phyloP scores from a whole-genome alignment of 768 basidiomycete genomes.

The Podaxis sp. region DNA sequence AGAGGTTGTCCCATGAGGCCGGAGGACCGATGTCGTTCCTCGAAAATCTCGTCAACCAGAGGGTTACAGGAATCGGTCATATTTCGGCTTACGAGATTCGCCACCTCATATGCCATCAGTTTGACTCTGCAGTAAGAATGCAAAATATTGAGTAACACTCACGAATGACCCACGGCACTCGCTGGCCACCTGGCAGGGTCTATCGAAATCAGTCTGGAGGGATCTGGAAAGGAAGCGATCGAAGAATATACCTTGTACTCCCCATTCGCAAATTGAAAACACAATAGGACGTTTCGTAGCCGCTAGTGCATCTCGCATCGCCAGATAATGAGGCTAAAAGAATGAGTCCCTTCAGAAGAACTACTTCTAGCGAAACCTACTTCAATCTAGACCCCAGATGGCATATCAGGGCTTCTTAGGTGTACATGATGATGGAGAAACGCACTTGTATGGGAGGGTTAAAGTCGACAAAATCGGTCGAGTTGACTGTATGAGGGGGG shows the following conservation, averaged over 20 bases:
- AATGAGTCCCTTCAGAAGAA: neutral
- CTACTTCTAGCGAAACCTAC: constrained; percentile 18
- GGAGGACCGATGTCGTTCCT: constrained; percentile 50
- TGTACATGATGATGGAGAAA: neutral
- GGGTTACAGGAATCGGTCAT: neutral
- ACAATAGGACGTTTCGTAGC: constrained; percentile 45
- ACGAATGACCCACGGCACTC: constrained; percentile 45
- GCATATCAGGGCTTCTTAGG: neutral
- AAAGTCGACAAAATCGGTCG: constrained; percentile 44
- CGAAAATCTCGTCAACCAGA: neutral
- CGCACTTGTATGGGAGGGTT: constrained; percentile 37
- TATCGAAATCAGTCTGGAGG: constrained; percentile 7
- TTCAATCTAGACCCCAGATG: constrained; percentile 28
- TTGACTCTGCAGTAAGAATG: neutral
- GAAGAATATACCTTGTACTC: constrained; percentile 37
- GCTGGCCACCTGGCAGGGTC: constrained; percentile 53
- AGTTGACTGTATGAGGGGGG: constrained; percentile 25
- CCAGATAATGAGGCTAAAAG: constrained; percentile 36
- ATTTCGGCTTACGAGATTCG: constrained; percentile 38
- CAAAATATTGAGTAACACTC: constrained; percentile 11
- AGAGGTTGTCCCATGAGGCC: constrained; percentile 43
- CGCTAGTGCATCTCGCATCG: constrained; percentile 46
- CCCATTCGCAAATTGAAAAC: constrained; percentile 51
- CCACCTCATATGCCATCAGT: constrained; percentile 26
- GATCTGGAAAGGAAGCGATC: neutral